Conservation (phyloP, 2,329 filamentous ascomycete genomes). For the Lasiodiplodia theobromae region DNA sequence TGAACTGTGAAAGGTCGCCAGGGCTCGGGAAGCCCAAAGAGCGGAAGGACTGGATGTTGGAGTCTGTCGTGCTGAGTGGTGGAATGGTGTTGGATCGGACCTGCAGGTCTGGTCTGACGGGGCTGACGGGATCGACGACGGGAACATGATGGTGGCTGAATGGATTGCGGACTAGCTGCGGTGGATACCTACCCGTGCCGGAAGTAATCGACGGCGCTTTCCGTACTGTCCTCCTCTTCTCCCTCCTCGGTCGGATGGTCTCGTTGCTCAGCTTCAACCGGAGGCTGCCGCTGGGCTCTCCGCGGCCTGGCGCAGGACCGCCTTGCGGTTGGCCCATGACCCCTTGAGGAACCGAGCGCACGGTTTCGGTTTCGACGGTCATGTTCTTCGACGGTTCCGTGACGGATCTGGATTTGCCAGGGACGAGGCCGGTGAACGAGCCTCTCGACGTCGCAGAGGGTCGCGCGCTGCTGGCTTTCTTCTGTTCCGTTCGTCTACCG, state of each 20-base stretch:
- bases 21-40: conserved; percentile 12
- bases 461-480: conserved; percentile 37
- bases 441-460: conserved; percentile 58
- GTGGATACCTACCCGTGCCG: conserved; percentile 71
- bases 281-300: conserved; percentile 73
- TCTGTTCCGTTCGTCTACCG: conserved; percentile 50
- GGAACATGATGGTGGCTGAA: conserved; percentile 39
- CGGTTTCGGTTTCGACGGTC: conserved; percentile 97
- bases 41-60: conserved; percentile 10
- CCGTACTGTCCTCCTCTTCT: conserved; percentile 80
- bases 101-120: conserved; percentile 36
- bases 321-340: conserved; percentile 67
- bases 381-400: conserved; percentile 82
- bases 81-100: conserved; percentile 37
- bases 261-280: conserved; percentile 91
- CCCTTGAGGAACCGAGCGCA: conserved; percentile 86
- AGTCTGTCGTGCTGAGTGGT: conserved; percentile 9
- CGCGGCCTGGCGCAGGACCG: conserved; percentile 66
- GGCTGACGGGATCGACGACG: conserved; percentile 13
- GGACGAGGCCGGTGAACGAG: conserved; percentile 71
- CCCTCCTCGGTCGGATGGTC: conserved; percentile 92
- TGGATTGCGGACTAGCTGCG: conserved; percentile 39
- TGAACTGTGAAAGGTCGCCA: conserved; percentile 10
- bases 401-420: conserved; percentile 69
- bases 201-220: conserved; percentile 76